Evolutionary conservation across 257 asterid genomes (phyloP).

Genomic region (Ligustrum vulgare): DNA sequence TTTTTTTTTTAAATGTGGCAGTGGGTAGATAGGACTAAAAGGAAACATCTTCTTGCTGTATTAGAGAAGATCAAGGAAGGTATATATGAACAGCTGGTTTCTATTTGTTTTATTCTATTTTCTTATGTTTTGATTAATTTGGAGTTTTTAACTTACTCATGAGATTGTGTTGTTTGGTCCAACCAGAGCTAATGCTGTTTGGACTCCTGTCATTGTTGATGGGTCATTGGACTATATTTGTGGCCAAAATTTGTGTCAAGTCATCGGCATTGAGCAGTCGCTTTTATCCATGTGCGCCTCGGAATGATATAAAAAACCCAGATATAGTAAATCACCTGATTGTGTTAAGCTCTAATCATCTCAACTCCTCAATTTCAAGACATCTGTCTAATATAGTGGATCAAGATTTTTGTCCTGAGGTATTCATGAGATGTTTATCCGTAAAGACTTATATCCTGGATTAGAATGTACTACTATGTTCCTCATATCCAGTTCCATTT

Average conservation of each 20-base stretch:
- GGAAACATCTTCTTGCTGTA: constrained; percentile 82
- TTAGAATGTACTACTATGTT: background rate
- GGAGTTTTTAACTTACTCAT: background rate
- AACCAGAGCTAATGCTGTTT: constrained; percentile 86
- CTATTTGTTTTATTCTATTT: background rate
- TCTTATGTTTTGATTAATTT: constrained; percentile 4
- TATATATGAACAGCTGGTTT: constrained; percentile 23
- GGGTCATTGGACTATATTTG: constrained; percentile 89
- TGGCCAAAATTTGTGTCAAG: constrained; percentile 81
- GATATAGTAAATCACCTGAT: constrained; percentile 22
- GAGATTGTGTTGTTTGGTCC: constrained; percentile 16
- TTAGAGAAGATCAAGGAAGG: constrained; percentile 91
- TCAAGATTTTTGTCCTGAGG: constrained; percentile 64
- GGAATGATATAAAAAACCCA: constrained; percentile 22
- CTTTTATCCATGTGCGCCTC: constrained; percentile 77
- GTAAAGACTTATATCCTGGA: background rate
- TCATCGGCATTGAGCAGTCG: constrained; percentile 75
- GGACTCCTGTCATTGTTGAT: constrained; percentile 86
- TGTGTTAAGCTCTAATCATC: constrained; percentile 30
- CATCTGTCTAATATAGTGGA: constrained; percentile 30
- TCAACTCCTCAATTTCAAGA: constrained; percentile 49
- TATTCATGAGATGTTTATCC: constrained; percentile 22
- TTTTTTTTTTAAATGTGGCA: constrained; percentile 18
- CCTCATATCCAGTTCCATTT: background rate
- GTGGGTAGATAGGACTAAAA: constrained; percentile 85